Conservation (phyloP, 768 basidiomycete species). For the Amanita molliuscula region DNA sequence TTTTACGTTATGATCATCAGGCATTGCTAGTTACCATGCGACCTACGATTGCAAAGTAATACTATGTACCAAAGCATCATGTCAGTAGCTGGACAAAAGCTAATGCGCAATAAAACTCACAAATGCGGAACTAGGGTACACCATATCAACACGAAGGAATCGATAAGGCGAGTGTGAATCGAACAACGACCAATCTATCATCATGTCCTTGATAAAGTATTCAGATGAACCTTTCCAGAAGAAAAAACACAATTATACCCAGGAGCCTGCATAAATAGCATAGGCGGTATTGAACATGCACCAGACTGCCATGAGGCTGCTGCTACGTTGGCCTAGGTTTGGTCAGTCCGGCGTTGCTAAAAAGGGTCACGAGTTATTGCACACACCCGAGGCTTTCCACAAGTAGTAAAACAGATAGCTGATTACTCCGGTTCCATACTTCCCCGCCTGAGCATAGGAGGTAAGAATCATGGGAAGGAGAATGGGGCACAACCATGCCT, state of each 20-base stretch:
- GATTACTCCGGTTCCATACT: slow-evolving; percentile 63
- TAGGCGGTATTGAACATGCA: slow-evolving; percentile 52
- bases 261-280: slow-evolving; percentile 62
- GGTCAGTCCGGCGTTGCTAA: background rate
- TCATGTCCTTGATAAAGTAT: slow-evolving; percentile 39
- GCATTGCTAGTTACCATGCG: background rate
- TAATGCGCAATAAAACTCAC: slow-evolving; percentile 28
- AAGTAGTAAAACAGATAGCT: slow-evolving; percentile 59
- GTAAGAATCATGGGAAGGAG: background rate
- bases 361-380: slow-evolving; percentile 9
- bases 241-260: slow-evolving; percentile 42
- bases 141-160: slow-evolving; percentile 63
- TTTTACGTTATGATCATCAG: background rate
- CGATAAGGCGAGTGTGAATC: slow-evolving; percentile 42
- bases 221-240: background rate
- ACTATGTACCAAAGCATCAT: slow-evolving; percentile 28
- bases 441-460: slow-evolving; percentile 54
- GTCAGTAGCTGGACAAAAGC: background rate
- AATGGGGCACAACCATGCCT: slow-evolving; percentile 7
- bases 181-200: slow-evolving; percentile 90
- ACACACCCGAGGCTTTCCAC: slow-evolving; percentile 62
- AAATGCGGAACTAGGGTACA: slow-evolving; percentile 54
- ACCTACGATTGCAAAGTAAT: slow-evolving; percentile 72
- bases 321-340: slow-evolving; percentile 22
- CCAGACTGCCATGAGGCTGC: slow-evolving; percentile 55